Evolutionary conservation across 768 basidiomycete genomes (phyloP).

Genomic region (Boletus rufocinnamomeus): DNA sequence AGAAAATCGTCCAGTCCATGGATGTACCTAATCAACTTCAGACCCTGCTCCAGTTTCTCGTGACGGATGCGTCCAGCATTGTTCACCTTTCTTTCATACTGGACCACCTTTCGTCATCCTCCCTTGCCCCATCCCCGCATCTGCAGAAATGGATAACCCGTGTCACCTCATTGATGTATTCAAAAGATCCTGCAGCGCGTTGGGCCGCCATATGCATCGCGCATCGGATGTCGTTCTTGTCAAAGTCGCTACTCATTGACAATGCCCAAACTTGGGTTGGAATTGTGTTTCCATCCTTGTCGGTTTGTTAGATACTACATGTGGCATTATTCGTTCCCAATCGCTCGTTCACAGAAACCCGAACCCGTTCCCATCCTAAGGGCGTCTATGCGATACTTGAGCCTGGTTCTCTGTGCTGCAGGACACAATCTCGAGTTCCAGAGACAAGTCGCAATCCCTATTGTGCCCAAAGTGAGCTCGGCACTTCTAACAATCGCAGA

Average conservation of each 20-base stretch:
- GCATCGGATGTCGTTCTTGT: slow-evolving; percentile 59
- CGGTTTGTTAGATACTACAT: slow-evolving; percentile 52
- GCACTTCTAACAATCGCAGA: slow-evolving; percentile 60
- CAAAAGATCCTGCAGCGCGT: slow-evolving; percentile 72
- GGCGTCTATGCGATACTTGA: slow-evolving; percentile 64
- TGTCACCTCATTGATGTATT: slow-evolving; percentile 71
- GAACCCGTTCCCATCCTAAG: slow-evolving; percentile 62
- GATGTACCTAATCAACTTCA: slow-evolving; percentile 56
- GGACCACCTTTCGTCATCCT: slow-evolving; percentile 51
- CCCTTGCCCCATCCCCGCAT: slow-evolving; percentile 63
- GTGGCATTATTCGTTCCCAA: slow-evolving; percentile 15
- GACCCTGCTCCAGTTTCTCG: slow-evolving; percentile 65
- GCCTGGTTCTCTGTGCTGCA: slow-evolving; percentile 60
- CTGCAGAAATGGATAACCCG: slow-evolving; percentile 76
- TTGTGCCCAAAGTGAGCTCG: slow-evolving; percentile 67
- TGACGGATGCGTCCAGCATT: slow-evolving; percentile 64
- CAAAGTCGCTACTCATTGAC: slow-evolving; percentile 63
- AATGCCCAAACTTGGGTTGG: slow-evolving; percentile 73
- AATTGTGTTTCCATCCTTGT: slow-evolving; percentile 62
- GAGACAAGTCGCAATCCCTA: slow-evolving; percentile 71
- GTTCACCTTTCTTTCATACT: slow-evolving; percentile 61
- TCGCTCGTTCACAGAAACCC: slow-evolving; percentile 53
- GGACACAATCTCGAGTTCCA: slow-evolving; percentile 75
- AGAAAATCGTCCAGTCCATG: slow-evolving; percentile 35
- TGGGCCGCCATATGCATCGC: slow-evolving; percentile 84